Base-by-base conservation (phyloP, 2,329 filamentous ascomycete species). In the Leptosphaerulina australis region DNA sequence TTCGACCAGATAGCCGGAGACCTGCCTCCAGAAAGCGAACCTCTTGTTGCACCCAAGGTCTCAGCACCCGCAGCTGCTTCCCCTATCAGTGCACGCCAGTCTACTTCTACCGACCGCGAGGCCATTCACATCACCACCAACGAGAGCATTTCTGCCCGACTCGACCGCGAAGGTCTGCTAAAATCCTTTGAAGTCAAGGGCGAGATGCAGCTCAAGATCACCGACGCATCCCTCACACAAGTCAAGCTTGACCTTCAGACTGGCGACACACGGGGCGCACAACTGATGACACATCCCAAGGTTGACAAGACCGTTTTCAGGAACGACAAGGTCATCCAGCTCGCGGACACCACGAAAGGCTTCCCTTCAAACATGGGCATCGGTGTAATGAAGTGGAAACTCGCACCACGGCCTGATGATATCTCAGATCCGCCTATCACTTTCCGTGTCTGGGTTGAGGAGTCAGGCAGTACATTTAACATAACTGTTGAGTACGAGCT, bases 371-470 rank as follows among this genome's bases (percentile, higher is more conserved):
- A 97, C 77, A 95, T 96, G 71, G 86, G 89, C 12, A 93, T 97
- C 49, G 91, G 90, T 47, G 92, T 97, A 31, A 81, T 99, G 70
- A 86, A 93, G 72, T 99, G 94, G 94, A 89, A 91, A 67, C 88
- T 90, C 17, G 85, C 87, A 12, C 88, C 91, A 38, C 91, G 90
- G 75, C 81, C 83, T 2, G 91, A 95, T 60, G 90, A 95, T 63
- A 76, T 88, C 26, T 86, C 85, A 55, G 85, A 92, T 45, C 86
- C 95, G 28, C 94, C 94, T 6, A 94, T 99, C 67, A 94, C 89
- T 28, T 97, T 99, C 74, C 97, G 91, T 2, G 93, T 97, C 28
- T 99, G 94, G 94, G 90, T 96, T 53, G 97, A 96, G 76, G 91
- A 92, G 74, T 88, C 90, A 37, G 83, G 85, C 17, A 85, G 86